These are phyloP conservation scores for Coemansia sp. DNA, from an alignment of 192 early-diverging fungal genomes.

Conservation along the genomic window DNA sequence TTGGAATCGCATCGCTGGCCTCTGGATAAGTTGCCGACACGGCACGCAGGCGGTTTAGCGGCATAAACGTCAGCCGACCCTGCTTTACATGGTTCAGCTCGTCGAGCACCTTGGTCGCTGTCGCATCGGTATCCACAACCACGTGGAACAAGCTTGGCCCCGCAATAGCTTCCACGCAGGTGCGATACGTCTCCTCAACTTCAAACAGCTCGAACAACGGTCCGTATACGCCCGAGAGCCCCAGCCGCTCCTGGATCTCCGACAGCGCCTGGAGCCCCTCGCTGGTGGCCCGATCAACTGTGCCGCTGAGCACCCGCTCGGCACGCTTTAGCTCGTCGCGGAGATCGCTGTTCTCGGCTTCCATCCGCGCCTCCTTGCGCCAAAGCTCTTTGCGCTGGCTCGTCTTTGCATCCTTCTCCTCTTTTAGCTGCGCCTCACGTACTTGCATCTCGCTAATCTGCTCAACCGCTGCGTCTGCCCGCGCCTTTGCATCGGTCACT, in stretches of 20 bases:
- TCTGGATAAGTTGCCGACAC: constrained; percentile 61
- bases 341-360: constrained; percentile 63
- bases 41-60: constrained; percentile 83
- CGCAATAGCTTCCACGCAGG: constrained; percentile 87
- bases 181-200: constrained; percentile 76
- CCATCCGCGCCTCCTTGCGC: constrained; percentile 81
- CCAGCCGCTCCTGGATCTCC: constrained; percentile 64
- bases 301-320: constrained; percentile 69
- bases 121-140: constrained; percentile 93
- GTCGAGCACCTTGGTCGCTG: constrained; percentile 71
- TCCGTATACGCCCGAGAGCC: constrained; percentile 79
- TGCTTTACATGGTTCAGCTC: constrained; percentile 56
- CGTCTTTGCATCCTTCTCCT: constrained; percentile 40
- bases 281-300: constrained; percentile 81
- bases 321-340: constrained; percentile 73
- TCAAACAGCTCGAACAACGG: constrained; percentile 91
- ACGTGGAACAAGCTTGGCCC: constrained; percentile 90
- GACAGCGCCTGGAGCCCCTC: constrained; percentile 74
- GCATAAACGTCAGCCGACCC: constrained; percentile 94
- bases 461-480: constrained; percentile 23
- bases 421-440: constrained; percentile 39
- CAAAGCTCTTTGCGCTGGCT: constrained; percentile 72
- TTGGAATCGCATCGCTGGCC: constrained; percentile 73
- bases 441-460: constrained; percentile 41
- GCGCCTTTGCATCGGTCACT: constrained; percentile 26